phyloP scores from a whole-genome alignment of 202 grass and related monocot species.

The Bolboschoenoplectus hybrid region DNA sequence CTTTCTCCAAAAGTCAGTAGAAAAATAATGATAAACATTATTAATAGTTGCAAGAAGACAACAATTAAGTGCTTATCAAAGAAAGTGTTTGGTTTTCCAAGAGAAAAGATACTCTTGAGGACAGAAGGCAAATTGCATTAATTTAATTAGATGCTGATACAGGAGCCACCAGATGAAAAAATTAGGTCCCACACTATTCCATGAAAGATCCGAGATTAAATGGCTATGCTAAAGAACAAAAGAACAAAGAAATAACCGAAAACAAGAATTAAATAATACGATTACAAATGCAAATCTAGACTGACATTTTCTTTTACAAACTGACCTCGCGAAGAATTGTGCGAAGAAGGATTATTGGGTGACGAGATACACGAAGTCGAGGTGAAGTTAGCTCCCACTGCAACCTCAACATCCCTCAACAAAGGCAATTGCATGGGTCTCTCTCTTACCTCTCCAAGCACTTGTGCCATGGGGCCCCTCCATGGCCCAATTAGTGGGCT shows the following conservation, averaged over 20 bases:
- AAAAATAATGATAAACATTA: neutral
- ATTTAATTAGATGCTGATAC: slow-evolving; percentile 21
- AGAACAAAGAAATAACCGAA: slow-evolving; percentile 30
- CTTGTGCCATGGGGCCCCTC: slow-evolving; percentile 46
- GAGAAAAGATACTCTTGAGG: slow-evolving; percentile 14
- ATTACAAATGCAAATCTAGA: slow-evolving; percentile 98
- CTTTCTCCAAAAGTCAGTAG: neutral
- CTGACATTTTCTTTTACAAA: slow-evolving; percentile 73
- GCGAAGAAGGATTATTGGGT: slow-evolving; percentile 51
- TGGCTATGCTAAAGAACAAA: slow-evolving; percentile 34
- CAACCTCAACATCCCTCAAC: slow-evolving; percentile 46
- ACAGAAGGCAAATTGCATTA: slow-evolving; percentile 19
- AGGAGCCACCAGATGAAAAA: slow-evolving; percentile 26
- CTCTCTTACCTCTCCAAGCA: slow-evolving; percentile 42
- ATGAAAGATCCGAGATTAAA: slow-evolving; percentile 24
- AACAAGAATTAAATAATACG: slow-evolving; percentile 11
- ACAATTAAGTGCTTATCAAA: neutral
- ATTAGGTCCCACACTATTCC: slow-evolving; percentile 26
- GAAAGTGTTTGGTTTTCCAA: neutral
- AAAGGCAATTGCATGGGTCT: slow-evolving; percentile 41
- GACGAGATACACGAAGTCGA: slow-evolving; percentile 30
- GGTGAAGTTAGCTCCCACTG: slow-evolving; percentile 39
- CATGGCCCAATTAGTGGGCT: slow-evolving; percentile 58
- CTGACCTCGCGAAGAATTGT: slow-evolving; percentile 62
- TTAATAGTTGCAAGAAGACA: neutral